A percentile compares a stretch with the other conserved stretches of the same genome.
Evolutionary conservation across 768 basidiomycete genomes (phyloP).

Genomic region (Pulveroboletus ravenelii): DNA sequence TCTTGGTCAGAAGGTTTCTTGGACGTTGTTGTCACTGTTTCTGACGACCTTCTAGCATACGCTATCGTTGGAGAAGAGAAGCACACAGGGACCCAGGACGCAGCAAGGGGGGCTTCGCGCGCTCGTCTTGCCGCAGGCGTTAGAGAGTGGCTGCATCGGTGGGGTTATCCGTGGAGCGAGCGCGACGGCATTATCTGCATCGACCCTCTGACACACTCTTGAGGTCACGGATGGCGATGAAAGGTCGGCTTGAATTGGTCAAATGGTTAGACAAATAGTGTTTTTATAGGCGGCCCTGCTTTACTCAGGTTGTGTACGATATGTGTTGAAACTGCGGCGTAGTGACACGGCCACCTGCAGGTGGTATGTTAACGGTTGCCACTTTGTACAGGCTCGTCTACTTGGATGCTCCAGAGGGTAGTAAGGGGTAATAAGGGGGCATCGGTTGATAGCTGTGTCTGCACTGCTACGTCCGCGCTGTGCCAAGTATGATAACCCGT

Average conservation of each 20-base stretch:
- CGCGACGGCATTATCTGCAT: slow-evolving; percentile 87
- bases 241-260: background rate
- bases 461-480: no score
- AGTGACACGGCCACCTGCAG: no score
- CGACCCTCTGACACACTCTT: slow-evolving; percentile 73
- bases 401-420: no score
- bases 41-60: slow-evolving; percentile 51
- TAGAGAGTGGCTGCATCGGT: slow-evolving; percentile 86
- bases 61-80: slow-evolving; percentile 93
- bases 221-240: slow-evolving; percentile 4
- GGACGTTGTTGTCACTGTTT: background rate
- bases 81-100: slow-evolving; percentile 90
- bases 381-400: no score
- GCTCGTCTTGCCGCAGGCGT: slow-evolving; percentile 81
- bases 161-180: slow-evolving; percentile 96
- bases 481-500: no score
- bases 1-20: slow-evolving; percentile 49
- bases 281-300: background rate
- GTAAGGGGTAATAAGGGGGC: no score
- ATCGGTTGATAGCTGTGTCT: no score
- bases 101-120: slow-evolving; percentile 74
- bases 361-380: no score
- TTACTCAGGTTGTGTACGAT: slow-evolving; percentile 5
- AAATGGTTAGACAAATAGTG: slow-evolving; percentile 7
- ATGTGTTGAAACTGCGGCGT: background rate